These are phyloP conservation scores for Teratosphaeria pseudoeucalypti DNA, from an alignment of 2,329 filamentous ascomycete genomes.

Conservation along the genomic window DNA sequence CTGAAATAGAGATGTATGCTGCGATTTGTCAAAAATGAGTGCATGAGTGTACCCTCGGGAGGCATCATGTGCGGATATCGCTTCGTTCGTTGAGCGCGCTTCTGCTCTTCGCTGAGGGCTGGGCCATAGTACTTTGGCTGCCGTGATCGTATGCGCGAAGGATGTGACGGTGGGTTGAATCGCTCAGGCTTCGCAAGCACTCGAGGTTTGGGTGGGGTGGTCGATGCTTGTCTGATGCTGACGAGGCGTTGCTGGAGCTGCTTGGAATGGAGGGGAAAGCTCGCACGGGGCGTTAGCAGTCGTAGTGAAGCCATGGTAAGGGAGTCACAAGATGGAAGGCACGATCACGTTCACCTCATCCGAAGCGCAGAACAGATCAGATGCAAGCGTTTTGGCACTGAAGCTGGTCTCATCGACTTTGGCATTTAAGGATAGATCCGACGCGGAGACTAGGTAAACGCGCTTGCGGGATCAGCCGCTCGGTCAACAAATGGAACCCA, in stretches of 20 bases:
- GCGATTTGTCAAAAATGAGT: constrained; percentile 73
- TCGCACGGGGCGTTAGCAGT: constrained; percentile 8
- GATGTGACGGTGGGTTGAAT: constrained; percentile 89
- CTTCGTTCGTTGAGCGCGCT: constrained; percentile 53
- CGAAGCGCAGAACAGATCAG: background rate
- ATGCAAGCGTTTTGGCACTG: background rate
- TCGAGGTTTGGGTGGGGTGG: constrained; percentile 45
- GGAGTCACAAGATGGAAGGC: background rate
- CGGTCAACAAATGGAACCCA: background rate
- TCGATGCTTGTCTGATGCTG: constrained; percentile 21
- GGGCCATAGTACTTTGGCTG: constrained; percentile 63
- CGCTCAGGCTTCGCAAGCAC: constrained; percentile 77
- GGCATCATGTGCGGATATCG: constrained; percentile 87
- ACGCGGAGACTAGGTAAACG: background rate
- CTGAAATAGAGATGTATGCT: constrained; percentile 73
- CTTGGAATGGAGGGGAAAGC: constrained; percentile 17
- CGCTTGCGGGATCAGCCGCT: background rate
- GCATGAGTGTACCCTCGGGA: constrained; percentile 66
- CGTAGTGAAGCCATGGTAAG: constrained; percentile 10
- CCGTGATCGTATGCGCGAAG: constrained; percentile 52
- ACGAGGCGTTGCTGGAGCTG: constrained; percentile 14
- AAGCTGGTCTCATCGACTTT: background rate
- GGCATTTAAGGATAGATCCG: background rate
- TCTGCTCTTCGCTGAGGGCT: constrained; percentile 54
- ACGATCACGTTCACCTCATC: background rate